Evolutionary conservation across 1,284 basidiomycete species (phyloP).

Genomic region (Leccinum solheimii): DNA sequence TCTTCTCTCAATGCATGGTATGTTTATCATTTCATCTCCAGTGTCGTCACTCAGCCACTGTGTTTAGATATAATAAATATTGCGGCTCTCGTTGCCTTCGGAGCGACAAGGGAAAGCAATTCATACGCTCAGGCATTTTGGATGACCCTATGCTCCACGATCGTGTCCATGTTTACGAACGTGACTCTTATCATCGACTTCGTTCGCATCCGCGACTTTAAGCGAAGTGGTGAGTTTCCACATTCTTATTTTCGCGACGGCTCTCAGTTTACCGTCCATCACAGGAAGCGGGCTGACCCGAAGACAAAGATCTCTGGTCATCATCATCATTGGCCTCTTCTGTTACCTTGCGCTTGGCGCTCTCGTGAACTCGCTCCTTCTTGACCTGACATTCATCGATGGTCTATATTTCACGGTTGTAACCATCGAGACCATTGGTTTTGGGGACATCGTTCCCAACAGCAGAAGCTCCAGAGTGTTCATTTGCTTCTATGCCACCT

Average conservation of each 20-base stretch:
- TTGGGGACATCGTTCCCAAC: conserved; percentile 71
- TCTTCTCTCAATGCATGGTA: conserved; percentile 69
- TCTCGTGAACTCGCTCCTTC: conserved; percentile 57
- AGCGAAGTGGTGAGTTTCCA: conserved; percentile 53
- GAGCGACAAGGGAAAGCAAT: conserved; percentile 66
- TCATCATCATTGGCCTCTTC: conserved; percentile 74
- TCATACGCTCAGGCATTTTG: conserved; percentile 77
- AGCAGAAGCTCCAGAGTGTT: conserved; percentile 54
- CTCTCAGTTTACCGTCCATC: background rate
- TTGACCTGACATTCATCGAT: conserved; percentile 64
- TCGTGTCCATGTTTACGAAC: conserved; percentile 68
- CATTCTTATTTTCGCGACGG: background rate
- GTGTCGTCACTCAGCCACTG: background rate
- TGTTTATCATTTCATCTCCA: conserved; percentile 18
- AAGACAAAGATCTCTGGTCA: conserved; percentile 76
- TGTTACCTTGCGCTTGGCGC: conserved; percentile 74
- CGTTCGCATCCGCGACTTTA: conserved; percentile 62
- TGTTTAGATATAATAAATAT: conserved; percentile 70
- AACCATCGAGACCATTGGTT: conserved; percentile 75
- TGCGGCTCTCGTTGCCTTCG: conserved; percentile 61
- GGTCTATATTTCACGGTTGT: conserved; percentile 71
- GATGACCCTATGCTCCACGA: conserved; percentile 79
- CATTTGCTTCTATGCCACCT: conserved; percentile 54
- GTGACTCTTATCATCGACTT: conserved; percentile 68
- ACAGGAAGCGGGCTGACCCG: conserved; percentile 76